Evolutionary conservation across 2,329 filamentous ascomycete genomes (phyloP).

Genomic region (Pestalotiopsis sp.): DNA sequence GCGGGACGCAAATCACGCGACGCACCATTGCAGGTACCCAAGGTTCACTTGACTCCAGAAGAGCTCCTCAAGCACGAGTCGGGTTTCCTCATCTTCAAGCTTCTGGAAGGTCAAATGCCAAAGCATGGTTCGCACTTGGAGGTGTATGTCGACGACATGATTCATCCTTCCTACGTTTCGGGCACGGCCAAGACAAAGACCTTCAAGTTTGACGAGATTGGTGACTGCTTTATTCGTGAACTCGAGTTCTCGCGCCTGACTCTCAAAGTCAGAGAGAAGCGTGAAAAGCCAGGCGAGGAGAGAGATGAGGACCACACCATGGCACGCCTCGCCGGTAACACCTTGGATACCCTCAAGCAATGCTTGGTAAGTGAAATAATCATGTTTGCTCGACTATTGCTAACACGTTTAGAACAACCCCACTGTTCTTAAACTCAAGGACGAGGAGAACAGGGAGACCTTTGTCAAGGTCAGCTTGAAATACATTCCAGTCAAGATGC

Average conservation of each 20-base stretch:
- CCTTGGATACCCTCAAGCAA: slow-evolving; percentile 83
- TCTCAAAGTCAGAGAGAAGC: slow-evolving; percentile 80
- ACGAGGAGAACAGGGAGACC: slow-evolving; percentile 74
- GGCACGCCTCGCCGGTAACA: slow-evolving; percentile 82
- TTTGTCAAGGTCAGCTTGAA: slow-evolving; percentile 91
- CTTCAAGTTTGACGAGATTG: slow-evolving; percentile 85
- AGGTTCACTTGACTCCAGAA: slow-evolving; percentile 77
- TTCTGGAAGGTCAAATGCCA: slow-evolving; percentile 86
- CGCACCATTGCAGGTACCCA: slow-evolving; percentile 64
- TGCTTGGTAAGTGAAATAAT: slow-evolving; percentile 66
- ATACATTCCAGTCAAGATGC: slow-evolving; percentile 93
- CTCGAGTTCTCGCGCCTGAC: slow-evolving; percentile 96
- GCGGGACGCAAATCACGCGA: slow-evolving; percentile 50
- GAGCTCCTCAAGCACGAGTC: slow-evolving; percentile 87
- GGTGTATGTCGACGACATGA: slow-evolving; percentile 91
- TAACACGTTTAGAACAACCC: slow-evolving; percentile 74
- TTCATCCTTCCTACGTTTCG: slow-evolving; percentile 86
- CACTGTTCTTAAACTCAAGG: slow-evolving; percentile 78
- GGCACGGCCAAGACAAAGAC: slow-evolving; percentile 71
- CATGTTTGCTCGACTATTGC: not conserved
- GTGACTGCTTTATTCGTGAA: slow-evolving; percentile 94
- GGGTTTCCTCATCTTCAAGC: slow-evolving; percentile 90
- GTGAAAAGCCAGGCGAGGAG: slow-evolving; percentile 71
- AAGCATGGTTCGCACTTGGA: slow-evolving; percentile 79
- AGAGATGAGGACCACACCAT: slow-evolving; percentile 73